A percentile compares a stretch with the other conserved stretches of the same genome.
Conservation (phyloP, 1,284 basidiomycete genomes). For the Clitocybe nebularis region DNA sequence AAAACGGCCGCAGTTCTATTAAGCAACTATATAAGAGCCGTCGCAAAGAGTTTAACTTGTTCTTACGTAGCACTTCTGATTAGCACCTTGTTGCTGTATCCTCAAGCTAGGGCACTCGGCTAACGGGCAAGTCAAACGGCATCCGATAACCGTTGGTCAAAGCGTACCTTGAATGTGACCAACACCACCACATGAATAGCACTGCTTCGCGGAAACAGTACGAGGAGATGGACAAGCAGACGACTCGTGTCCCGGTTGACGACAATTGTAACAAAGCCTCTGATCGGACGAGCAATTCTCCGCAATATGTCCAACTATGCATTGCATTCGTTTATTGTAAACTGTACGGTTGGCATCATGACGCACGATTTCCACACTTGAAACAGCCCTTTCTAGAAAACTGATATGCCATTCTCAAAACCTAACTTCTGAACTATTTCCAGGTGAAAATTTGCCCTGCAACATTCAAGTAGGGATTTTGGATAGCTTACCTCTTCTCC, state of each 20-base stretch:
- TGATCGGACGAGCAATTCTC: constrained; percentile 85
- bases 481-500: constrained; percentile 38
- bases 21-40: constrained; percentile 12
- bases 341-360: constrained; percentile 11
- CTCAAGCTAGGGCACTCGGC: constrained; percentile 86
- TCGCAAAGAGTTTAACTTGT: constrained; percentile 6
- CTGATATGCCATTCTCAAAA: constrained; percentile 65
- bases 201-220: constrained; percentile 66
- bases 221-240: constrained; percentile 83
- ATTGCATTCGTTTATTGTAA: constrained; percentile 14
- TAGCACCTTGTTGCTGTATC: constrained; percentile 52
- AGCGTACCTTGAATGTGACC: constrained; percentile 49
- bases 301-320: constrained; percentile 82
- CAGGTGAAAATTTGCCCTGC: constrained; percentile 4
- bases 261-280: constrained; percentile 90
- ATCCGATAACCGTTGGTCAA: constrained; percentile 2
- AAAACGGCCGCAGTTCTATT: constrained; percentile 69
- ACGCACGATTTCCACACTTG: constrained; percentile 81
- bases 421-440: constrained; percentile 25
- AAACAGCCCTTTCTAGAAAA: constrained; percentile 82
- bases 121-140: constrained; percentile 17
- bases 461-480: constrained; percentile 1
- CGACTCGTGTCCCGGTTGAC: constrained; percentile 87
- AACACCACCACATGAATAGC: constrained; percentile 39
- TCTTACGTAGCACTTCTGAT: constrained; percentile 82